Evolutionary conservation across 345 rosid species (phyloP).

Genomic region (Eucalyptus tenuipes): DNA sequence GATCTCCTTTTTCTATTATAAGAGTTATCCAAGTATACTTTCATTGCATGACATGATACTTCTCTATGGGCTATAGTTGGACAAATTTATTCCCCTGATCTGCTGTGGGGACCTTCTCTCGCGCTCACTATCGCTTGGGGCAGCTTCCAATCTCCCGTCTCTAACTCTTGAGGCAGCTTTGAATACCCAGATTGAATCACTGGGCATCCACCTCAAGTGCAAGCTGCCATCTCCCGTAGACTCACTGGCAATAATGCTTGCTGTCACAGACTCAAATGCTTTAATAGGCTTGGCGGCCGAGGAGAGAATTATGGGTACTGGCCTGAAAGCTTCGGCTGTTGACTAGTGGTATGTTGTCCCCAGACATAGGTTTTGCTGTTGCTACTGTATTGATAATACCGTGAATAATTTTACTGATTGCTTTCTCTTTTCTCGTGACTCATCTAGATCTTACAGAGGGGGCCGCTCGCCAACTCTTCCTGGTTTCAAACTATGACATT

Average conservation of each 20-base stretch:
- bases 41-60: background rate
- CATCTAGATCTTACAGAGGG: background rate
- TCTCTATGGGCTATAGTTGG: background rate
- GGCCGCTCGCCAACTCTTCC: background rate
- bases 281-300: background rate
- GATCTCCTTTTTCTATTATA: background rate
- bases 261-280: background rate
- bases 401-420: background rate
- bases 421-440: background rate
- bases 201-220: background rate
- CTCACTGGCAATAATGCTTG: background rate
- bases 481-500: background rate
- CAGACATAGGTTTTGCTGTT: background rate
- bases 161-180: background rate
- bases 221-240: background rate
- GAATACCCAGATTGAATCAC: background rate
- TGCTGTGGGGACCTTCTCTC: background rate
- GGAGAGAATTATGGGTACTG: background rate
- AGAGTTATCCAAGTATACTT: background rate
- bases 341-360: background rate
- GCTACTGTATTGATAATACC: background rate
- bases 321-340: background rate
- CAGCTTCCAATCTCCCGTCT: background rate
- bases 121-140: background rate
- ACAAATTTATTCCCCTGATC: background rate